Percentiles rank a stretch among this genome's conserved stretches.
Evolutionary conservation across 1,139 yeast species (phyloP).

Genomic region (Geotrichum europaeum): DNA sequence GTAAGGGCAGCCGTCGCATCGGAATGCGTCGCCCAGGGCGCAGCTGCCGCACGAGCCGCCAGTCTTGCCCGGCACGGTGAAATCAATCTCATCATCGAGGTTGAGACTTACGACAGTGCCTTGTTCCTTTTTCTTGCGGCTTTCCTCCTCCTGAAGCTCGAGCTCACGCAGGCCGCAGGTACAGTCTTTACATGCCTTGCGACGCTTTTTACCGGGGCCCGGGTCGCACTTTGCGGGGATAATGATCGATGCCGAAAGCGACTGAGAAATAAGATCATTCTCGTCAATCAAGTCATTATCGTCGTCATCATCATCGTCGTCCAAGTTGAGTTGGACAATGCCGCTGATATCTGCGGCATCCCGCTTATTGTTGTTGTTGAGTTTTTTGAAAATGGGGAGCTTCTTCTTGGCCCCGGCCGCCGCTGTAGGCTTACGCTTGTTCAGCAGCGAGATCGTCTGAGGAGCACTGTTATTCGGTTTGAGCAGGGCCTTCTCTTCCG

Average conservation of each 20-base stretch:
- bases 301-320: constrained; percentile 42
- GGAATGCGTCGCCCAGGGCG: constrained; percentile 93
- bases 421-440: constrained; percentile 6
- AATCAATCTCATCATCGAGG: constrained; percentile 54
- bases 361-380: not conserved
- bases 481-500: constrained; percentile 37
- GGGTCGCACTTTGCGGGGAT: constrained; percentile 40
- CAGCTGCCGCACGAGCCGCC: constrained; percentile 96
- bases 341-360: not conserved
- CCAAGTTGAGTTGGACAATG: constrained; percentile 24
- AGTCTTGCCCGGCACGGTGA: constrained; percentile 83
- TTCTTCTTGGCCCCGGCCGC: not conserved
- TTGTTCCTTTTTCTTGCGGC: constrained; percentile 26
- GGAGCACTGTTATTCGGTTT: constrained; percentile 41
- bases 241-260: constrained; percentile 36
- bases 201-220: constrained; percentile 47
- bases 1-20: constrained; percentile 98
- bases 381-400: constrained; percentile 3
- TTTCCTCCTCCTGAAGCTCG: constrained; percentile 38
- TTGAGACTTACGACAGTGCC: constrained; percentile 47
- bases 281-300: constrained; percentile 45
- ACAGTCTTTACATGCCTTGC: constrained; percentile 85
- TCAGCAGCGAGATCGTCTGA: constrained; percentile 9
- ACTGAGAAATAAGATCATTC: constrained; percentile 28
- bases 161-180: constrained; percentile 90